Conservation (phyloP, 2,329 filamentous ascomycete species). For the Penicillium vulpinum region DNA sequence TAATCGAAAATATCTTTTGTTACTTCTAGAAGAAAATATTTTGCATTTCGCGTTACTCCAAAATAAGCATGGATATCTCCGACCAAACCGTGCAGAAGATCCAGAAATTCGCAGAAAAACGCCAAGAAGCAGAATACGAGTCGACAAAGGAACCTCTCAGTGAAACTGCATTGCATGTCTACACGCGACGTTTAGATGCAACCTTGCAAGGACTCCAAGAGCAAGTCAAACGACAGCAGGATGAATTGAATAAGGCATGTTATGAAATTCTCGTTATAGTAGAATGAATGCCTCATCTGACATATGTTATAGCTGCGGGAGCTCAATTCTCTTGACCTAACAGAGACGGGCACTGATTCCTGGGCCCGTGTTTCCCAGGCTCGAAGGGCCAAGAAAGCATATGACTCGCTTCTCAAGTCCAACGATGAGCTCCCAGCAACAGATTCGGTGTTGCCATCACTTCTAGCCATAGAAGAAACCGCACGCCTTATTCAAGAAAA, state of each 20-base stretch:
- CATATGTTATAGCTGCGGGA: slow-evolving; percentile 34
- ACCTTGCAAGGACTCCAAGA: slow-evolving; percentile 67
- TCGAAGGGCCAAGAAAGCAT: slow-evolving; percentile 61
- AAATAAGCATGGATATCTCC: slow-evolving; percentile 31
- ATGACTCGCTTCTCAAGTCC: slow-evolving; percentile 61
- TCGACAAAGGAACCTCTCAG: slow-evolving; percentile 31
- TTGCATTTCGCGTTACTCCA: not conserved
- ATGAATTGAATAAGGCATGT: slow-evolving; percentile 48
- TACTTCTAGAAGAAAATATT: not conserved
- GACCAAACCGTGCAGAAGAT: slow-evolving; percentile 37
- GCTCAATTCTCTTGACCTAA: slow-evolving; percentile 32
- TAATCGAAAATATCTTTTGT: not conserved
- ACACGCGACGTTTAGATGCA: slow-evolving; percentile 55
- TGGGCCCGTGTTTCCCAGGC: slow-evolving; percentile 48
- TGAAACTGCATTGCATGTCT: slow-evolving; percentile 32
- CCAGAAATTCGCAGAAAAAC: slow-evolving; percentile 36
- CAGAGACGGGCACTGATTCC: slow-evolving; percentile 30
- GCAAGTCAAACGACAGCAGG: slow-evolving; percentile 50
- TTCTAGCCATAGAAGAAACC: slow-evolving; percentile 69
- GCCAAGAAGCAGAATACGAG: slow-evolving; percentile 37
- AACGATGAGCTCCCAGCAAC: slow-evolving; percentile 66
- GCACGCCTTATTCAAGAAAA: slow-evolving; percentile 65
- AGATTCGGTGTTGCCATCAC: slow-evolving; percentile 67
- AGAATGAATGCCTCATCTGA: slow-evolving; percentile 13
- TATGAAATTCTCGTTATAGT: too few species aligned